Base-by-base conservation (phyloP, 345 rosid genomes). In the Excoecaria agallocha region DNA sequence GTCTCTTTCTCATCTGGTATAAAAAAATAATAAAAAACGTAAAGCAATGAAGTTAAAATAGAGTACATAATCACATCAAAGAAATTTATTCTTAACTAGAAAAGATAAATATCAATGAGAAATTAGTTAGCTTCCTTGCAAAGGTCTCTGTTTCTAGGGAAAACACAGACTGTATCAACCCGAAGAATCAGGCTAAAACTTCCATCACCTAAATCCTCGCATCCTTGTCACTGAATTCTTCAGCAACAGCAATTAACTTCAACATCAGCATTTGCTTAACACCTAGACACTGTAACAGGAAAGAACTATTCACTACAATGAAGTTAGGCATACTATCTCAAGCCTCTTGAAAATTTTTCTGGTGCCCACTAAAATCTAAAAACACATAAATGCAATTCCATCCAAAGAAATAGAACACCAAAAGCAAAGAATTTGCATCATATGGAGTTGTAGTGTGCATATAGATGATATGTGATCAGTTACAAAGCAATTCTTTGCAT, bases 1-100 rank as follows among this genome's bases (percentile, higher is more conserved):
- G 93, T 77, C 81, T 93, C 97, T 78, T 78, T 83, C 71, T 98
- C 99, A 72, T 97, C 93, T 54, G 81, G 72, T 65, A 95, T 85
- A 79, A 81, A 66, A 57, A 70, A 56, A 51, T 9, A 55, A 74
- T 7, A 57, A 19, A 67, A 30, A n/a, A n/a, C n/a, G n/a, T 30
- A 30, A 30, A 30, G 30, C 37, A 64, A 69, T 51, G 49, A 65
- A 11, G 57, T 55, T 60, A 60, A 78, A 66, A 54, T 15, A 43
- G 38, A 17, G 16, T 22, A 13, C 7, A 45, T 2, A 67, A 24
- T 30, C 30, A 52, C 22, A 30, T 57, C 15, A 35, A 41, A 74
- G 9, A 35, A 8, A 38, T 6, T 49, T 20, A 41, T 64, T 9
- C 25, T 19, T 19, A 9, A 68, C 52, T 52, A 8, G 5, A 22